These are phyloP conservation scores for Cystobasidium ongulense DNA, from an alignment of 768 basidiomycete species.

Conservation along the genomic window DNA sequence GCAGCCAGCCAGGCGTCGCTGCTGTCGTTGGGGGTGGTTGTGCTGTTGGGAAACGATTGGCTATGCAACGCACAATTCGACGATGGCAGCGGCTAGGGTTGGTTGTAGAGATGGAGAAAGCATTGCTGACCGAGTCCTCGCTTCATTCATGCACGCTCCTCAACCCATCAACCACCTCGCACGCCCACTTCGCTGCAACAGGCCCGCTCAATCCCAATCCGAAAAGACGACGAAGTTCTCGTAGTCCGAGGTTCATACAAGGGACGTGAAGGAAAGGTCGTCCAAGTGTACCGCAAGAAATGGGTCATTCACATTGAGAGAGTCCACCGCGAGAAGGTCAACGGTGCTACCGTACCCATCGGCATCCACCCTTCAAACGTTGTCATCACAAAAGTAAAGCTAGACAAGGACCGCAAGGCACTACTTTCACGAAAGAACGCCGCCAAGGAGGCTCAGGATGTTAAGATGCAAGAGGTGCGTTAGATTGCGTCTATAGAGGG, in stretches of 20 bases:
- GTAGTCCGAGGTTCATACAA: conserved; percentile 97
- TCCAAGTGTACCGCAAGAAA: conserved; percentile 53
- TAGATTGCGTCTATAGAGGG: too few relatives aligned
- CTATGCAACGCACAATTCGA: neutral
- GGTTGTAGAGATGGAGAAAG: neutral
- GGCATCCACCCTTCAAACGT: conserved; percentile 96
- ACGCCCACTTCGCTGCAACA: conserved; percentile 43
- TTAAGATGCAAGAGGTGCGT: conserved; percentile 19
- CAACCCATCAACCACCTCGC: neutral
- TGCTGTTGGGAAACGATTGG: neutral
- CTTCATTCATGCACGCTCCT: too few relatives aligned
- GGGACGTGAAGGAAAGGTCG: conserved; percentile 96
- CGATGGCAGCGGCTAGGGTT: neutral
- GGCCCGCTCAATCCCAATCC: conserved; percentile 85
- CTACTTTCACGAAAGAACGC: conserved; percentile 46
- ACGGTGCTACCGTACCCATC: conserved; percentile 85
- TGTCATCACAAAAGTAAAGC: conserved; percentile 82
- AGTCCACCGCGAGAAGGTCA: conserved; percentile 93
- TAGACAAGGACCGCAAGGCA: conserved; percentile 58
- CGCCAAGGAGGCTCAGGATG: conserved; percentile 38
- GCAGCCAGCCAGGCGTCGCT: neutral
- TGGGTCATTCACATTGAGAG: conserved; percentile 99
- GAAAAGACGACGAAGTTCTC: conserved; percentile 86
- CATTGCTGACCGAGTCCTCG: neutral
- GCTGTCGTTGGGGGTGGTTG: neutral